Conservation (phyloP, 2,329 filamentous ascomycete species). For the Colletotrichum liaoningense region DNA sequence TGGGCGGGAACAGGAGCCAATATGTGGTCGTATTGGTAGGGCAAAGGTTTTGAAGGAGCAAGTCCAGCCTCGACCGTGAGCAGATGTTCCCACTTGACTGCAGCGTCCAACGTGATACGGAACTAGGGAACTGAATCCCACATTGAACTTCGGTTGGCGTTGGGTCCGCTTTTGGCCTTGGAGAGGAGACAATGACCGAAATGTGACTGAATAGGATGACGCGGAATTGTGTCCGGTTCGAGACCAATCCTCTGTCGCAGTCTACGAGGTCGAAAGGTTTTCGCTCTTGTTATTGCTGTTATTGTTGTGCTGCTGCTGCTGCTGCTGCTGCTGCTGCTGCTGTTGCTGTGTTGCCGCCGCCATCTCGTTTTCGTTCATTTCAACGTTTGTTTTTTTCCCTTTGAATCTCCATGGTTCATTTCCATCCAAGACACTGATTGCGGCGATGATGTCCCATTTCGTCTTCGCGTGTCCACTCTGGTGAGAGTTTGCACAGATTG, state of each 20-base stretch:
- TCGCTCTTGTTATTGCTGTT: neutral
- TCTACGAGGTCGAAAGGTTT: neutral
- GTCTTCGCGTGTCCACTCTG: neutral
- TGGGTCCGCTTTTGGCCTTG: neutral
- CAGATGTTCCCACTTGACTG: conserved; percentile 21
- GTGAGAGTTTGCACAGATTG: conserved; percentile 3
- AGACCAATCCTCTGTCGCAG: conserved; percentile 10
- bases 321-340: neutral
- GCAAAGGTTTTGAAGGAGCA: neutral
- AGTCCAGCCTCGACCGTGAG: neutral
- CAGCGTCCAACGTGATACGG: conserved; percentile 18
- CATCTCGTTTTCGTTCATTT: neutral
- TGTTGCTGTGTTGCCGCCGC: neutral
- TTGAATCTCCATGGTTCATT: conserved; percentile 6
- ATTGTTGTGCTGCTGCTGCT: neutral
- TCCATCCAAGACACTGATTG: conserved; percentile 18
- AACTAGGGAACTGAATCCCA: conserved; percentile 1
- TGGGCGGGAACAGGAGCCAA: neutral
- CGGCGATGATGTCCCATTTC: conserved; percentile 4
- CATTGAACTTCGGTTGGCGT: conserved; percentile 1
- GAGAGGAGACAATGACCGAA: conserved; percentile 13
- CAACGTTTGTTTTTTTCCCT: neutral
- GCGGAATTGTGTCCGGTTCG: neutral
- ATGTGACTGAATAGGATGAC: conserved; percentile 20
- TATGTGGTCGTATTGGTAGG: neutral